Evolutionary conservation across 2,329 filamentous ascomycete genomes (phyloP).

Genomic region (Tympanopsis confertula): DNA sequence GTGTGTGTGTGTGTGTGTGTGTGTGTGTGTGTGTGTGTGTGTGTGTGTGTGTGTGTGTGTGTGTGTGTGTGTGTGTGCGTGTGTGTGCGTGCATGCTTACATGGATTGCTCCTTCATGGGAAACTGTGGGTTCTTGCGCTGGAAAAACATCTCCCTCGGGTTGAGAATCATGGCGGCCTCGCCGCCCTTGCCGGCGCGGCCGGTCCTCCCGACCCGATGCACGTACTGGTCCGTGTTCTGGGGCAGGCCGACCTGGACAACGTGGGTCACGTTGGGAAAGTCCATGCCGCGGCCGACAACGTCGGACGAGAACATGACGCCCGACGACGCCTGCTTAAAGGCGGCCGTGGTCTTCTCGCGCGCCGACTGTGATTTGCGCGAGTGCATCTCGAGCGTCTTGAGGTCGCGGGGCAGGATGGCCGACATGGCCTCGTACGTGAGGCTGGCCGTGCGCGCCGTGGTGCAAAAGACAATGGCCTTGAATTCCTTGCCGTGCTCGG

Average conservation of each 20-base stretch:
- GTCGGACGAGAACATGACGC: slow-evolving; percentile 29
- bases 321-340: background rate
- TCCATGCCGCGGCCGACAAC: slow-evolving; percentile 41
- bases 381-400: background rate
- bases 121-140: background rate
- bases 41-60: too few relatives aligned
- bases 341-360: background rate
- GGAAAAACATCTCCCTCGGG: slow-evolving; percentile 17
- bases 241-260: slow-evolving; percentile 47
- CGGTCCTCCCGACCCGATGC: slow-evolving; percentile 36
- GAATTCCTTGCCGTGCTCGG: slow-evolving; percentile 33
- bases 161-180: slow-evolving; percentile 57
- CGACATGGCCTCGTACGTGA: slow-evolving; percentile 5
- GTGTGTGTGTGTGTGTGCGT: too few relatives aligned
- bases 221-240: slow-evolving; percentile 30
- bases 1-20: too few relatives aligned
- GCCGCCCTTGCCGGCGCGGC: slow-evolving; percentile 44
- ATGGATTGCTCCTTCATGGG: background rate
- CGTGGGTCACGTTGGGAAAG: slow-evolving; percentile 59
- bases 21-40: too few relatives aligned
- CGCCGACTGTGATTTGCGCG: background rate
- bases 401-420: slow-evolving; percentile 17
- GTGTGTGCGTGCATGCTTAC: too few relatives aligned
- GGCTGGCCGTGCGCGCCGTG: slow-evolving; percentile 9
- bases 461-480: slow-evolving; percentile 59